Base-by-base conservation (phyloP, 768 basidiomycete genomes). In the Cystofilobasidium ferigula region DNA sequence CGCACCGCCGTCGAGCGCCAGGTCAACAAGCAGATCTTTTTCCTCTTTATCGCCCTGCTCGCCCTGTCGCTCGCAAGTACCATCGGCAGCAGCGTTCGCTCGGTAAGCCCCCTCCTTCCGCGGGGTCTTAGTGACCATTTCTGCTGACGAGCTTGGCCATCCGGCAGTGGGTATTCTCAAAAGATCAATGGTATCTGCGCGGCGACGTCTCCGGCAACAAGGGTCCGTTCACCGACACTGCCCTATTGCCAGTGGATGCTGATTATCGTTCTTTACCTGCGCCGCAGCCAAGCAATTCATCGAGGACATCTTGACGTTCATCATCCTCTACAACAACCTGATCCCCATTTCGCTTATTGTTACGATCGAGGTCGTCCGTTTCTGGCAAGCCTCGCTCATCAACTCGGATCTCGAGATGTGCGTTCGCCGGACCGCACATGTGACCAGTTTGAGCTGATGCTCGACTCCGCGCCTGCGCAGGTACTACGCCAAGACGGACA, bases 281-380 rank as follows among this genome's bases (percentile, higher is more conserved):
- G 47, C 1, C 56, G 16, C 64, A 88, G 89, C 87, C 63, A 85
- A 82, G 73, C 80, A 80, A 54, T 93, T 93, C 74, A 81, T 88
- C 59, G 89, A 95, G 82, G 94, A 99, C 75, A 90, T 98, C 64
- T 81, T 99, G 43, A 98, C 95, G 13, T 99, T 97, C 79, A 89
- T 98, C 77, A 94, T 99, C 76, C 81, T 97, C 45, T 98, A 97
- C 81, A 98, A 97, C 80, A 99, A 98, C 78, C 82, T 99, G 71
- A 98, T 99, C 68, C 94, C 94, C 4, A 99, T 99, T 72, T 98
- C 94, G 63, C 85, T 99, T 71, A 94, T 98, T 72, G 95, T 99
- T 71, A 98, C 95, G 4, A 98, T 98, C 87, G 95, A 99, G 79
- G 88, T 98, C 38, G 95, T 99, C 78, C 97, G 97, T 76, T 98